Base-by-base conservation (phyloP, 164 flowering plant genomes). In the Cinnamomum micranthum region DNA sequence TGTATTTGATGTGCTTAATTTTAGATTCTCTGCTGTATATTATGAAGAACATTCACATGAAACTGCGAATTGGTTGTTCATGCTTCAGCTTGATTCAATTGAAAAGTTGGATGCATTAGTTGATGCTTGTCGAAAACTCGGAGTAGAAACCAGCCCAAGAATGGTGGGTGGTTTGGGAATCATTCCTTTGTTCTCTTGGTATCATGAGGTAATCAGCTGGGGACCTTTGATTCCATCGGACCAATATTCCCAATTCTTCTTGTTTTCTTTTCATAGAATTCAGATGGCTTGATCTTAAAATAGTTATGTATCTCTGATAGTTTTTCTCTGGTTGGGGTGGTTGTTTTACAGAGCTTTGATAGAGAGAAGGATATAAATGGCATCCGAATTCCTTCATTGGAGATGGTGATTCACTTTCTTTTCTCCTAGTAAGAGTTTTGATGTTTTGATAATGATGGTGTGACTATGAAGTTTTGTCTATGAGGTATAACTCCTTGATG, bases 101-200 rank as follows among this genome's bases (percentile, higher is more conserved):
- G 91, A 86, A 68, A 91, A 93, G 90, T 79, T 91, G 78, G 79
- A 84, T 70, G 79, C 73, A 50, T 82, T 93, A 85, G 86, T 89
- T 70, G 88, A 84, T 81, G 87, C 86, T 25, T 93, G 98, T 82
- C 78, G 73, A 80, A 55, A 68, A 33, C 82, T 89, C 65, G 94
- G 93, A 69, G 91, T 93, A 63, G 79, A 86, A 73, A 90, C 92
- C 65, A 81, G 82, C 70, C 93, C 98, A 4, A 73, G 41, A 71
- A 70, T 79, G 35, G 69, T 91, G 22, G 87, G 81, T 82, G 88
- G 83, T 69, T 69, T 90, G 77, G 92, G 96, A 31, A 83, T 91
- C 82, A 82, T 91, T 80, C 94, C 97, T 74, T 77, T 91, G 71
- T 89, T 85, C 79, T 90, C 98, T 72, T 93, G 98, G 96, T 91